Evolutionary conservation across 148 eudicot species (phyloP).

Genomic region (Linanthus parryae): DNA sequence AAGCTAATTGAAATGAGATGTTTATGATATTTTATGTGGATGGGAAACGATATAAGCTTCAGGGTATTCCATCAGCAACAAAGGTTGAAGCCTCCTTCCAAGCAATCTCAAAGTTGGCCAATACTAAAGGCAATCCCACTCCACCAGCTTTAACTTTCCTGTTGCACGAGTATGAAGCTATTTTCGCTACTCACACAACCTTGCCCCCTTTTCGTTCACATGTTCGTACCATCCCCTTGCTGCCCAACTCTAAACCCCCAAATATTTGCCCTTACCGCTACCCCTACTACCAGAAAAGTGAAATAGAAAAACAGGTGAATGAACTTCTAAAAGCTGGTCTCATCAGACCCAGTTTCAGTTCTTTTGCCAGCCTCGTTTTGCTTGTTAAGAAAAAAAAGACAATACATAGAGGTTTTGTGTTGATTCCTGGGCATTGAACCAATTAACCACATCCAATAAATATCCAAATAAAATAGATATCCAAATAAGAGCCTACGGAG

Average conservation of each 20-base stretch:
- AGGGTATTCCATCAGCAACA: too few species aligned
- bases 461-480: background rate
- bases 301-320: background rate
- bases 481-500: background rate
- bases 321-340: background rate
- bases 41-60: background rate
- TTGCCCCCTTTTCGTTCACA: background rate
- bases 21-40: background rate
- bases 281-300: background rate
- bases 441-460: background rate
- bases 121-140: background rate
- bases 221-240: background rate
- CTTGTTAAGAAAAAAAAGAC: background rate
- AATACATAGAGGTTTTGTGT: background rate
- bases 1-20: too few species aligned
- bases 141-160: background rate
- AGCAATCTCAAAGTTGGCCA: too few species aligned
- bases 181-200: background rate
- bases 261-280: background rate
- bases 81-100: too few species aligned
- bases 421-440: background rate
- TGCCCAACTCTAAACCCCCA: background rate
- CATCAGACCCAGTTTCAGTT: background rate
- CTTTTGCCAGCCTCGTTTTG: background rate
- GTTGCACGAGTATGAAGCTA: background rate